These are phyloP conservation scores for Periconia digitata DNA, from an alignment of 2,329 filamentous ascomycete species.

Conservation along the genomic window DNA sequence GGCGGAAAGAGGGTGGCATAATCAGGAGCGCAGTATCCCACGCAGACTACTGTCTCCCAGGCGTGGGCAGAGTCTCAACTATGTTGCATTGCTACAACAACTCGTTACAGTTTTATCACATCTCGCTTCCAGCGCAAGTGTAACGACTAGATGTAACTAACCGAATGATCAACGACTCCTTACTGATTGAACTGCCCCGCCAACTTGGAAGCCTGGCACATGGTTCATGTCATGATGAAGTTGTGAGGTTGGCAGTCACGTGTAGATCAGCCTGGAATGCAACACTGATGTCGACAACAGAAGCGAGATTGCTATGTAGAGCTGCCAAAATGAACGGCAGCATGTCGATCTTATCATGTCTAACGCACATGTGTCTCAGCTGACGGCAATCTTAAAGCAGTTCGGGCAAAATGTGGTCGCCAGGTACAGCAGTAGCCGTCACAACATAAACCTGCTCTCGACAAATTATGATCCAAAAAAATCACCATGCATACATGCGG, in stretches of 20 bases:
- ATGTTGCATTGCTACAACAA: conserved; percentile 8
- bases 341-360: conserved; percentile 1
- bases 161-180: no score
- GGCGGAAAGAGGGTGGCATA: no score
- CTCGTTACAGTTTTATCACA: background rate
- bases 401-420: background rate
- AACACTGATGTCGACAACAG: background rate
- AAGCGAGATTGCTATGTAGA: conserved; percentile 4
- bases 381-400: background rate
- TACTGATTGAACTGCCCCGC: no score
- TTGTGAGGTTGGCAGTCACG: background rate
- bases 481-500: conserved; percentile 11
- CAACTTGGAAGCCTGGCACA: no score
- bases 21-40: no score
- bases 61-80: conserved; percentile 4
- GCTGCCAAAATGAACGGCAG: background rate
- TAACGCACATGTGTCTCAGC: background rate
- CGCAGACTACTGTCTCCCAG: no score
- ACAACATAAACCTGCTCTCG: no score
- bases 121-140: background rate
- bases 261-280: background rate
- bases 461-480: background rate
- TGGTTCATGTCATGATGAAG: no score
- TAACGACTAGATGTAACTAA: no score
- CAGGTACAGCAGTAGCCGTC: no score